Percentiles rank a stretch among this genome's conserved stretches.
Conservation (phyloP, 495 filamentous ascomycete genomes). For the Xylaria longipes region DNA sequence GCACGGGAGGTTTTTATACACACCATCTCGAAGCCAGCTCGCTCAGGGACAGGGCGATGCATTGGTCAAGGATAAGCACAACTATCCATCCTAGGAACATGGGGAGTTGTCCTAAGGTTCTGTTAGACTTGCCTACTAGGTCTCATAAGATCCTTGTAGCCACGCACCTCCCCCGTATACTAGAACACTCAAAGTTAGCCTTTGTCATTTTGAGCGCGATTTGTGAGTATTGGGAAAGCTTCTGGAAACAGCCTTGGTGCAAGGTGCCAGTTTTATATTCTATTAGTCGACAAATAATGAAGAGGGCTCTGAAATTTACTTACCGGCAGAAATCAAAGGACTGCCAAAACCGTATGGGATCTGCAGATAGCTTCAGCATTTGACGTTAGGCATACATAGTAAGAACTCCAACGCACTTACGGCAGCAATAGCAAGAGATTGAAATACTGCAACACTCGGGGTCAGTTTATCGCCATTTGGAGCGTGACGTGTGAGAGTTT, state of each 20-base stretch:
- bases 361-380: slow-evolving; percentile 25
- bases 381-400: background rate
- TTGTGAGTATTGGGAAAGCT: background rate
- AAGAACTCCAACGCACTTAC: slow-evolving; percentile 40
- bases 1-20: no score
- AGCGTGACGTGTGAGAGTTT: no score
- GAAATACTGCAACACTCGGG: no score
- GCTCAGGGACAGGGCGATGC: slow-evolving; percentile 60
- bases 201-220: background rate
- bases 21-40: slow-evolving; percentile 64
- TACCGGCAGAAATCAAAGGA: slow-evolving; percentile 41
- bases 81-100: slow-evolving; percentile 59
- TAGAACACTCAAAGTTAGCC: background rate
- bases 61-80: slow-evolving; percentile 60
- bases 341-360: slow-evolving; percentile 52
- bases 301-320: background rate
- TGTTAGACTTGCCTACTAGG: slow-evolving; percentile 7
- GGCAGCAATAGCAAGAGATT: slow-evolving; percentile 51
- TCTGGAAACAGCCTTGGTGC: background rate
- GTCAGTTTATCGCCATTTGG: no score
- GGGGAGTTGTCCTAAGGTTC: slow-evolving; percentile 31
- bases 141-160: background rate
- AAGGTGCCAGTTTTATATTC: background rate
- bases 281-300: background rate
- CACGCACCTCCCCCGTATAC: slow-evolving; percentile 46